phyloP scores from a whole-genome alignment of 2,329 filamentous ascomycete genomes.

The Drechslerella coelobrocha region DNA sequence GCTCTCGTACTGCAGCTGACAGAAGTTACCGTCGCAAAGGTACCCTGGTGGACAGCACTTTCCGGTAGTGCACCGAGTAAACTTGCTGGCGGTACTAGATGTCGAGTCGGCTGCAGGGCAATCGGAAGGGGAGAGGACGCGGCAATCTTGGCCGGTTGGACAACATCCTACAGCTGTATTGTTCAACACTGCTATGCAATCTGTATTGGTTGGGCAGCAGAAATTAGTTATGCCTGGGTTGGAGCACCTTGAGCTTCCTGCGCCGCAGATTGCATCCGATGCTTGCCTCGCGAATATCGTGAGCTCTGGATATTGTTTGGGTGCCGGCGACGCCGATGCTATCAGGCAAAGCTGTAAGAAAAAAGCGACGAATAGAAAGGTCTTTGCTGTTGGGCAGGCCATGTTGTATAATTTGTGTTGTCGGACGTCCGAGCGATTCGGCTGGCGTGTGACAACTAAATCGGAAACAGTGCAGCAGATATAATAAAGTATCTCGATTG shows the following conservation, averaged over 20 bases:
- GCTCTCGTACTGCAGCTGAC: slow-evolving; percentile 39
- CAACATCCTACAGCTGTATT: slow-evolving; percentile 48
- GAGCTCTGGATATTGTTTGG: slow-evolving; percentile 36
- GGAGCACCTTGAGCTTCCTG: slow-evolving; percentile 38
- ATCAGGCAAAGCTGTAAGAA: slow-evolving; percentile 26
- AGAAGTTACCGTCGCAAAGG: slow-evolving; percentile 36
- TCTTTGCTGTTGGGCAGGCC: neutral
- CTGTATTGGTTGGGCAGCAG: slow-evolving; percentile 45
- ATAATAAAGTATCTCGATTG: no score
- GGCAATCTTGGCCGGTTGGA: slow-evolving; percentile 44
- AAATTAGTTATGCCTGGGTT: slow-evolving; percentile 43
- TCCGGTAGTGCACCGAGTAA: slow-evolving; percentile 32
- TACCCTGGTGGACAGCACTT: slow-evolving; percentile 49
- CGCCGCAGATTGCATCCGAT: slow-evolving; percentile 29
- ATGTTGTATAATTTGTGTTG: slow-evolving; percentile 49
- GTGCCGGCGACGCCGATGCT: slow-evolving; percentile 31
- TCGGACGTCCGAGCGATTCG: neutral
- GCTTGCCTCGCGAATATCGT: slow-evolving; percentile 34
- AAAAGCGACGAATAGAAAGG: neutral
- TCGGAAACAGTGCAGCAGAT: no score
- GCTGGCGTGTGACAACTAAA: no score
- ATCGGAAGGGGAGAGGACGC: slow-evolving; percentile 26
- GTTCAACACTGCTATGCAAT: slow-evolving; percentile 34
- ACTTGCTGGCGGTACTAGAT: neutral
- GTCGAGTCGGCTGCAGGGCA: slow-evolving; percentile 17